Conservation (phyloP, 2,329 filamentous ascomycete species). For the Geosmithia putterillii region DNA sequence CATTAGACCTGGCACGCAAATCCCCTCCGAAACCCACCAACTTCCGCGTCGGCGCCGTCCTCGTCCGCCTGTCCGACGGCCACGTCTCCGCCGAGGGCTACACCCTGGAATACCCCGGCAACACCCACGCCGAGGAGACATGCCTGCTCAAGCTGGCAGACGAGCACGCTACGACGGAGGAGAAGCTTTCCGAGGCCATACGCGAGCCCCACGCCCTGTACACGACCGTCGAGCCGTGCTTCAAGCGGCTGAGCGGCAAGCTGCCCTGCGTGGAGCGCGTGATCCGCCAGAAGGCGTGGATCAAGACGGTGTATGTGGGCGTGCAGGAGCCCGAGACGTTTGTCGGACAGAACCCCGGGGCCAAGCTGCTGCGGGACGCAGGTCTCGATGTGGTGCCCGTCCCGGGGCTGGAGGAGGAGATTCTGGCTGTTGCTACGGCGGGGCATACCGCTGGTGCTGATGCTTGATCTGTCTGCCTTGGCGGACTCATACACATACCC, state of each 20-base stretch:
- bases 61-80: conserved; percentile 48
- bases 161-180: conserved; percentile 35
- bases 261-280: conserved; percentile 70
- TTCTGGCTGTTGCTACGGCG: conserved; percentile 69
- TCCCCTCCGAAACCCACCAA: conserved; percentile 84
- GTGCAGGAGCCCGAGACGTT: conserved; percentile 86
- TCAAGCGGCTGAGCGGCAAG: conserved; percentile 61
- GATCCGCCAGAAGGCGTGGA: conserved; percentile 44
- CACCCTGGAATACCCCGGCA: conserved; percentile 80
- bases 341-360: conserved; percentile 69
- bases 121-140: conserved; percentile 94
- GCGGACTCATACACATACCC: background rate
- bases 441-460: conserved; percentile 29
- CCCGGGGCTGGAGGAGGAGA: conserved; percentile 65
- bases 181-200: conserved; percentile 32
- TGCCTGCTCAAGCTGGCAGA: conserved; percentile 64
- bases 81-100: conserved; percentile 68
- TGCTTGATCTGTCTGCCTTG: background rate
- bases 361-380: conserved; percentile 53
- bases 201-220: conserved; percentile 46
- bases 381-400: conserved; percentile 67
- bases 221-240: conserved; percentile 87
- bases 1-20: conserved; percentile 61
- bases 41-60: conserved; percentile 87
- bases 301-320: conserved; percentile 74